Conservation (phyloP, 257 asterid genomes). For the Perilla frutescens region DNA sequence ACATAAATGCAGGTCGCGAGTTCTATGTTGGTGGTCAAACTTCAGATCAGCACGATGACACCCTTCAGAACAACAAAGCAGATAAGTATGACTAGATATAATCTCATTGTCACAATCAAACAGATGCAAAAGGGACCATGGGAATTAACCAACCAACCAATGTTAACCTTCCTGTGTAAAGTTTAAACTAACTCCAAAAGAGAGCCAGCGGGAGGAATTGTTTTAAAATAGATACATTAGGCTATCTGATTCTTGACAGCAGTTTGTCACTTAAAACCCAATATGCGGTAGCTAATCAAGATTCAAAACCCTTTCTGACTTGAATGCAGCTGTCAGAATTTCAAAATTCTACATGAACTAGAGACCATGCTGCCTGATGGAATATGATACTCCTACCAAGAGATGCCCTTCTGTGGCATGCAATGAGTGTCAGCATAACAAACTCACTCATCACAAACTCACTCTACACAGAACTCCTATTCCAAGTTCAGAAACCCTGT, state of each 20-base stretch:
- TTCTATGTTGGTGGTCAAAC: slow-evolving; percentile 46
- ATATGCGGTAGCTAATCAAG: too few species aligned
- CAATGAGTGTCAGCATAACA: slow-evolving; percentile 9
- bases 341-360: background rate
- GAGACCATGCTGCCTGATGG: background rate
- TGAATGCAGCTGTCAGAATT: too few species aligned
- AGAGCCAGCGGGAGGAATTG: too few species aligned
- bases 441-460: background rate
- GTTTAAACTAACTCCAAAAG: background rate
- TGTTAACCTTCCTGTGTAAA: background rate
- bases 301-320: too few species aligned
- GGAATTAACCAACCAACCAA: slow-evolving; percentile 3
- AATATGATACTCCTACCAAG: slow-evolving; percentile 6
- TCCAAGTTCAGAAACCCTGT: slow-evolving; percentile 1
- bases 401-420: background rate
- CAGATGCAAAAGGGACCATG: slow-evolving; percentile 3
- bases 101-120: slow-evolving; percentile 22
- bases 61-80: slow-evolving; percentile 44
- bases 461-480: too few species aligned
- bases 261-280: too few species aligned
- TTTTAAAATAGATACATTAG: too few species aligned
- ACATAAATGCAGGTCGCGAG: slow-evolving; percentile 44
- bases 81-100: slow-evolving; percentile 36
- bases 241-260: too few species aligned
- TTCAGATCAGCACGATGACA: slow-evolving; percentile 49